Evolutionary conservation across 2,329 filamentous ascomycete genomes (phyloP).

Genomic region (Neurospora sp.): DNA sequence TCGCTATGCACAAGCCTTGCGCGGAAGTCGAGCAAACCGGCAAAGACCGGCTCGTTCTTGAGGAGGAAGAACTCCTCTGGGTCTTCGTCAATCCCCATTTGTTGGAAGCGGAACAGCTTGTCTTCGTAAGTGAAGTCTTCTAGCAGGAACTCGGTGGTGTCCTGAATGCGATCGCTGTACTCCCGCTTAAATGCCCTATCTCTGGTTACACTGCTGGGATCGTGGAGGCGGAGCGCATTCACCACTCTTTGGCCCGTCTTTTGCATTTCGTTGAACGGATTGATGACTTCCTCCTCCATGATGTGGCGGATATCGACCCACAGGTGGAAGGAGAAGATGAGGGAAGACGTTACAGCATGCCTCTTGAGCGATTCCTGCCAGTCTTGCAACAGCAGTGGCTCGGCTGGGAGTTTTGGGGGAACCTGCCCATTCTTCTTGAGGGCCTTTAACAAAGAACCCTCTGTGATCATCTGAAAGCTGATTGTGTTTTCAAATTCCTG

Average conservation of each 20-base stretch:
- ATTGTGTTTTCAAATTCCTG: constrained; percentile 13
- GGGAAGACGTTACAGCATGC: constrained; percentile 14
- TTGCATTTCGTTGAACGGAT: constrained; percentile 15
- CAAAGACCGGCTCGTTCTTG: constrained; percentile 17
- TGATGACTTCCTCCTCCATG: constrained; percentile 15
- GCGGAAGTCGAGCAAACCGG: constrained; percentile 18
- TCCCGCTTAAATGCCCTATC: constrained; percentile 4
- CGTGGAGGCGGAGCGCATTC: constrained; percentile 8
- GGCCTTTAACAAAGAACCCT: constrained; percentile 19
- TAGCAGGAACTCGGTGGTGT: constrained; percentile 12
- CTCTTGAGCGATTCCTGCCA: constrained; percentile 15
- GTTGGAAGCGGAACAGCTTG: constrained; percentile 10
- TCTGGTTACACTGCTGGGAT: constrained; percentile 4
- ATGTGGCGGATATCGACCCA: constrained; percentile 24
- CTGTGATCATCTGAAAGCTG: constrained; percentile 15
- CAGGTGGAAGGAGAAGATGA: constrained; percentile 22
- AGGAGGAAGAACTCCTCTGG: constrained; percentile 14
- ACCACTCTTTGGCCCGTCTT: constrained; percentile 10
- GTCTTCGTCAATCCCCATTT: constrained; percentile 8
- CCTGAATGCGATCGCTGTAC: constrained; percentile 4
- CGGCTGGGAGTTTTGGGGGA: constrained; percentile 13
- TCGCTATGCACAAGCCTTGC: constrained; percentile 16
- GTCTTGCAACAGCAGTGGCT: constrained; percentile 21
- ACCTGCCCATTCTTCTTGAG: constrained; percentile 17
- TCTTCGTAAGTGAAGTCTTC: constrained; percentile 15